Conservation (phyloP, 1,284 basidiomycete genomes). For the Somion occarium region DNA sequence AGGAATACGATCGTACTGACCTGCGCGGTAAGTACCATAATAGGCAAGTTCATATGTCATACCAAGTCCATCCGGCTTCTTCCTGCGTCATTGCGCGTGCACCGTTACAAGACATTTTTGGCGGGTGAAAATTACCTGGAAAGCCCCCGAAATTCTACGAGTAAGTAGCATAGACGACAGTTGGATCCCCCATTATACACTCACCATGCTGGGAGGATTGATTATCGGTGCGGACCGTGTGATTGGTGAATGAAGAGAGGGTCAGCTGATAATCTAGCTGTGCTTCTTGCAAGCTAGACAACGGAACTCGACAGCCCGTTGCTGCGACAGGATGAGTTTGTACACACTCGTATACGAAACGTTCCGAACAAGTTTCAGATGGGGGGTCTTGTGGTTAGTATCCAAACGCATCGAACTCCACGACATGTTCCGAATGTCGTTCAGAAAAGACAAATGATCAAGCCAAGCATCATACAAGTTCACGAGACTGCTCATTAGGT, state of each 20-base stretch:
- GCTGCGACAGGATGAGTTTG: neutral
- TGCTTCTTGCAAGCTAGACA: neutral
- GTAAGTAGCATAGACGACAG: too few relatives aligned
- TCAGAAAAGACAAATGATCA: neutral
- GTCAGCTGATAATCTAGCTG: constrained; percentile 6
- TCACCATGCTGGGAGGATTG: neutral
- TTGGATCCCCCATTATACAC: too few relatives aligned
- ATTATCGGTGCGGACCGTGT: constrained; percentile 9
- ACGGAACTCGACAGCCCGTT: neutral
- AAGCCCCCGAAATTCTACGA: neutral
- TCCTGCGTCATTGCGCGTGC: neutral
- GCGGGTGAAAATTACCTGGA: neutral
- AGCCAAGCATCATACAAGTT: neutral
- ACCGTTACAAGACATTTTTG: neutral
- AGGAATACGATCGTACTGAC: neutral
- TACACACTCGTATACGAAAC: constrained; percentile 1
- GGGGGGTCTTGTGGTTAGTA: neutral
- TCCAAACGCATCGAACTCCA: neutral
- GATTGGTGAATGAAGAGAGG: constrained; percentile 1
- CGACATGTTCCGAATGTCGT: constrained; percentile 3
- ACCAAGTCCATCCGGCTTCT: neutral
- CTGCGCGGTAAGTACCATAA: neutral
- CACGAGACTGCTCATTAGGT: neutral
- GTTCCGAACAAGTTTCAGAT: constrained; percentile 2
- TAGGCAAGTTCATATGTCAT: neutral